Conservation (phyloP, 495 filamentous ascomycete genomes). For the Parmelia sp. region DNA sequence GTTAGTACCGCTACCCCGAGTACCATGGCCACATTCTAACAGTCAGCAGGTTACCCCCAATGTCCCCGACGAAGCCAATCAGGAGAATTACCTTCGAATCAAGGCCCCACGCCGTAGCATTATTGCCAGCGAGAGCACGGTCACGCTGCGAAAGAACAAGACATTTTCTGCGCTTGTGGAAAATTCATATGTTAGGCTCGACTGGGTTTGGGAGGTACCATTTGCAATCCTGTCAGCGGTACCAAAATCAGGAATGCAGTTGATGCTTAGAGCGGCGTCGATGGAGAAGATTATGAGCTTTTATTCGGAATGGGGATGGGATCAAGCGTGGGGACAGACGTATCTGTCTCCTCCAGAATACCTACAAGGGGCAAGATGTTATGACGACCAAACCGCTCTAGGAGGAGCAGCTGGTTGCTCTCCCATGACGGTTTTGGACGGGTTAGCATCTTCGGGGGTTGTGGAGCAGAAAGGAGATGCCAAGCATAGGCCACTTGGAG, state of each 20-base stretch:
- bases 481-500: neutral
- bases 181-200: neutral
- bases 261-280: neutral
- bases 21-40: neutral
- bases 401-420: neutral
- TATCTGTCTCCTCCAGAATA: neutral
- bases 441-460: neutral
- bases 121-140: neutral
- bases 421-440: neutral
- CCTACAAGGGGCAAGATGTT: neutral
- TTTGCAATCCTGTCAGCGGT: neutral
- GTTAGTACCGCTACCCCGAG: neutral
- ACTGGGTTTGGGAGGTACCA: conserved; percentile 2
- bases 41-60: neutral
- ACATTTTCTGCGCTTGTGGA: neutral
- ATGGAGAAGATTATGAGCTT: conserved; percentile 3
- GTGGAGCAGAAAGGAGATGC: neutral
- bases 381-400: neutral
- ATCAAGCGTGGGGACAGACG: neutral
- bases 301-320: neutral
- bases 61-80: conserved; percentile 6
- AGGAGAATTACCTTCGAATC: neutral
- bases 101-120: neutral
- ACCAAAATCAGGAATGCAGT: conserved; percentile 1
- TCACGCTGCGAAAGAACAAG: conserved; percentile 10